Base-by-base conservation (phyloP, 1,284 basidiomycete species). In the Ustilago trichophora region DNA sequence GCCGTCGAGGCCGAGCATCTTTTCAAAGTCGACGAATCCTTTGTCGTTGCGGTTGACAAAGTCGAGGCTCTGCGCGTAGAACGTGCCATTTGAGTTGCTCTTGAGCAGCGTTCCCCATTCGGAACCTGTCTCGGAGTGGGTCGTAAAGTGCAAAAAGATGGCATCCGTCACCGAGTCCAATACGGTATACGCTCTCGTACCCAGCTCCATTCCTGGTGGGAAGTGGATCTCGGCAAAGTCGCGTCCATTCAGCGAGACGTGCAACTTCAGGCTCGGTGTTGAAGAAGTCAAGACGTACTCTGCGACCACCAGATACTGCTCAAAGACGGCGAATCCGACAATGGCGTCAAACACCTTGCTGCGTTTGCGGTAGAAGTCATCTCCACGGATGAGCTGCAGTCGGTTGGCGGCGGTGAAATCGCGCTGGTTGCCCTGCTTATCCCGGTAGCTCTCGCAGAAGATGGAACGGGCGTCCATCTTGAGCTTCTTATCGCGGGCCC, bases 21-120 rank as follows among this genome's bases (percentile, higher is more conserved):
- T 98, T 84, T 99, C 95, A 76, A 98, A 99, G 82, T 99, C 96
- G 40, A 94, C 95, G 74, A 87, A 98, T 13, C 96, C 95, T 0
- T 84, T 81, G 0, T 87, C 84, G 80, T 98, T 90, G 22, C 95
- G 87, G 82, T 98, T 98, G 57, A 93, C 95, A 73, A 92, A 87
- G 72, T 92, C 90, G 42, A 91, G 79, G 0, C 93, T 91, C 15
- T 93, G 82, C 22, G 91, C 88, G 80, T 92, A 98, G 84, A 97
- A 98, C 0, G 96, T 98, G 29, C 95, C 95, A 78, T 98, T 98
- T 36, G 91, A 96, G 83, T 98, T 98, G 40, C 96, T 83, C 93
- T 82, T 98, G 80, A 98, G 88, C 71, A 98, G 88, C 75, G 88
- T 90, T 42, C 95, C 95, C 89, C 91, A 98, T 80, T 87, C 91